These are phyloP conservation scores for Fragosphaeria purpurea DNA, from an alignment of 2,329 filamentous ascomycete genomes.

Conservation along the genomic window DNA sequence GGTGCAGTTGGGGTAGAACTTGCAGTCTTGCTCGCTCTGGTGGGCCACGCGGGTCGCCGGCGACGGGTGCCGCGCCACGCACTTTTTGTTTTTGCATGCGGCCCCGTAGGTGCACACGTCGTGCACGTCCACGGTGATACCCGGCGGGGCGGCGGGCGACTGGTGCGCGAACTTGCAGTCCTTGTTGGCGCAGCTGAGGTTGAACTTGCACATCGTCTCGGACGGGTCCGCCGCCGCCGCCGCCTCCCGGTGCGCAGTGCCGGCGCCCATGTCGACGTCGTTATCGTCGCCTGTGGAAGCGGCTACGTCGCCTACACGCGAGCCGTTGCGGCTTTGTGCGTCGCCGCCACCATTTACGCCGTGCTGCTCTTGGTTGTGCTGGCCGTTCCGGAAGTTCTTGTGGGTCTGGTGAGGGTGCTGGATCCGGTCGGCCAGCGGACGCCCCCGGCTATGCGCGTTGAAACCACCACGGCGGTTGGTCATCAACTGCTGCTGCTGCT, in stretches of 20 bases:
- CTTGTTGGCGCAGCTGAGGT: constrained; percentile 75
- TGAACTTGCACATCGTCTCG: constrained; percentile 76
- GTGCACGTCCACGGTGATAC: constrained; percentile 64
- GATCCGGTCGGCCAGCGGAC: constrained; percentile 67
- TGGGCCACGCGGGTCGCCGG: constrained; percentile 71
- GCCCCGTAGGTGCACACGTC: constrained; percentile 78
- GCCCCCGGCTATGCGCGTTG: constrained; percentile 32
- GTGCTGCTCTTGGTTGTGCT: constrained; percentile 26
- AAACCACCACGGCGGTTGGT: constrained; percentile 33
- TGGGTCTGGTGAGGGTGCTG: constrained; percentile 42
- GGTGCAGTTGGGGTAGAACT: constrained; percentile 84
- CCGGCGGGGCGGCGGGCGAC: constrained; percentile 77
- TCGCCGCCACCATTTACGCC: constrained; percentile 22
- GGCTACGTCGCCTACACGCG: constrained; percentile 15
- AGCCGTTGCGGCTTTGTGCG: constrained; percentile 20
- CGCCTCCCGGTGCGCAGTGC: constrained; percentile 39
- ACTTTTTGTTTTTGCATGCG: constrained; percentile 94
- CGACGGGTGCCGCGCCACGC: constrained; percentile 82
- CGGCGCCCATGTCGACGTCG: constrained; percentile 51
- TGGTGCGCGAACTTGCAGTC: constrained; percentile 93
- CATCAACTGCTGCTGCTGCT: constrained; percentile 45
- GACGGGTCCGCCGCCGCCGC: constrained; percentile 36
- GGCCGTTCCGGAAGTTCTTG: constrained; percentile 41
- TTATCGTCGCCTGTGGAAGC: constrained; percentile 17
- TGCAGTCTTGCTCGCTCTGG: constrained; percentile 78